phyloP scores from a whole-genome alignment of 805 yeast species.

The Metschnikowia vanudenii region DNA sequence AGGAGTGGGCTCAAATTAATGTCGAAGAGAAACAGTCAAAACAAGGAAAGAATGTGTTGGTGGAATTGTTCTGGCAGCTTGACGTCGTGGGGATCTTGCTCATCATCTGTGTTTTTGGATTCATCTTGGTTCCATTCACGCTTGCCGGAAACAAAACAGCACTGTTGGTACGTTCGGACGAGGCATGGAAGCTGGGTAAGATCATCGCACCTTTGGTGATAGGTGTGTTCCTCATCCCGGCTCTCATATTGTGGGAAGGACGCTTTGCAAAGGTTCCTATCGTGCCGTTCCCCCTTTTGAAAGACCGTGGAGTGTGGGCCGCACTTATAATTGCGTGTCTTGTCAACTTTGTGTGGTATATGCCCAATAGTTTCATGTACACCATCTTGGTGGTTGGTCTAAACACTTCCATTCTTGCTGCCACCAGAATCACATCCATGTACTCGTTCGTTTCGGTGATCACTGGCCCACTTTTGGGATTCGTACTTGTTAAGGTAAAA shows the following conservation, averaged over 20 bases:
- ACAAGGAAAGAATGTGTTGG: slow-evolving; percentile 15
- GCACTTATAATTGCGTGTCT: slow-evolving; percentile 60
- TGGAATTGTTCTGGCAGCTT: slow-evolving; percentile 55
- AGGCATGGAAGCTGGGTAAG: slow-evolving; percentile 55
- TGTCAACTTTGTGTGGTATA: slow-evolving; percentile 60
- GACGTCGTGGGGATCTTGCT: slow-evolving; percentile 64
- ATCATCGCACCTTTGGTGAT: slow-evolving; percentile 69
- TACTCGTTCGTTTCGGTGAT: slow-evolving; percentile 66
- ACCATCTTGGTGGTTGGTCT: slow-evolving; percentile 65
- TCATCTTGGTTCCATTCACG: slow-evolving; percentile 70
- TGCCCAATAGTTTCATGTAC: slow-evolving; percentile 70
- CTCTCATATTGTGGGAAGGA: slow-evolving; percentile 59
- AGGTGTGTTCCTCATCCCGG: slow-evolving; percentile 60
- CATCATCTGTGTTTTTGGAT: slow-evolving; percentile 56
- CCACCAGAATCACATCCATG: slow-evolving; percentile 61
- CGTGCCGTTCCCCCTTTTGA: slow-evolving; percentile 55
- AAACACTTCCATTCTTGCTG: slow-evolving; percentile 56
- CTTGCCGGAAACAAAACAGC: slow-evolving; percentile 51
- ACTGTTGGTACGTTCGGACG: slow-evolving; percentile 25
- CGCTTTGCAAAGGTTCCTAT: slow-evolving; percentile 60
- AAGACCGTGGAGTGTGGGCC: slow-evolving; percentile 72
- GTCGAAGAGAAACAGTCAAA: slow-evolving; percentile 37
- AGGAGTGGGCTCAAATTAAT: slow-evolving; percentile 46
- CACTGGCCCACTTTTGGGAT: slow-evolving; percentile 57
- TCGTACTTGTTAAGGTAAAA: slow-evolving; percentile 45